A percentile compares a stretch with the other conserved stretches of the same genome.
phyloP scores from a whole-genome alignment of 2,329 filamentous ascomycete species.

The Fusarium anguioides region DNA sequence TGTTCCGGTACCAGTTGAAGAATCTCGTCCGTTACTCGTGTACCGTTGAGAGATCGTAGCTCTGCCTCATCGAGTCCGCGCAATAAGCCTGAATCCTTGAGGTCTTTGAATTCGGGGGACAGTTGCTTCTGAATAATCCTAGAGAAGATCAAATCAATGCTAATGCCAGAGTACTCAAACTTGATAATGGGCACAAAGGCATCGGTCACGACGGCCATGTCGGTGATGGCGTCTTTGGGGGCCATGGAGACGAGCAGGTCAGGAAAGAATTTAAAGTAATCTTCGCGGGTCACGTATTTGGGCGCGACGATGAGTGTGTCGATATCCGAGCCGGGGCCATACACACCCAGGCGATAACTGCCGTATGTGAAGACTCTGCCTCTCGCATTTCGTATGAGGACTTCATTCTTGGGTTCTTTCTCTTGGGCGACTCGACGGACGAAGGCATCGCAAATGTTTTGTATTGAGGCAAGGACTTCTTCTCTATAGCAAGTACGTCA shows the following conservation, averaged over 20 bases:
- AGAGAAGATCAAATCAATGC: conserved; percentile 93
- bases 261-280: conserved; percentile 95
- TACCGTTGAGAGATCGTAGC: conserved; percentile 91
- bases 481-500: conserved; percentile 29
- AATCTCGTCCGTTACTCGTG: conserved; percentile 93
- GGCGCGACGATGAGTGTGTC: conserved; percentile 94
- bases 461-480: conserved; percentile 79
- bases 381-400: conserved; percentile 83
- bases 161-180: conserved; percentile 89
- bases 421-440: conserved; percentile 81
- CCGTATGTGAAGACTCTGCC: conserved; percentile 97
- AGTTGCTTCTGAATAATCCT: conserved; percentile 78
- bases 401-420: conserved; percentile 77
- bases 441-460: conserved; percentile 85
- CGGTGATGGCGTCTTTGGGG: conserved; percentile 81
- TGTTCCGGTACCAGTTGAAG: conserved; percentile 87
- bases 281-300: conserved; percentile 85
- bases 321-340: conserved; percentile 95
- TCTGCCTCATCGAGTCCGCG: conserved; percentile 88
- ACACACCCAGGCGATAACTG: conserved; percentile 94
- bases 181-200: conserved; percentile 98
- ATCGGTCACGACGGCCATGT: conserved; percentile 86
- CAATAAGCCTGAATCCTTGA: conserved; percentile 86
- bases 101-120: conserved; percentile 71
- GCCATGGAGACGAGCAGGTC: conserved; percentile 80